phyloP scores from a whole-genome alignment of 345 rosid genomes.

The Eucalyptus tenuipes region DNA sequence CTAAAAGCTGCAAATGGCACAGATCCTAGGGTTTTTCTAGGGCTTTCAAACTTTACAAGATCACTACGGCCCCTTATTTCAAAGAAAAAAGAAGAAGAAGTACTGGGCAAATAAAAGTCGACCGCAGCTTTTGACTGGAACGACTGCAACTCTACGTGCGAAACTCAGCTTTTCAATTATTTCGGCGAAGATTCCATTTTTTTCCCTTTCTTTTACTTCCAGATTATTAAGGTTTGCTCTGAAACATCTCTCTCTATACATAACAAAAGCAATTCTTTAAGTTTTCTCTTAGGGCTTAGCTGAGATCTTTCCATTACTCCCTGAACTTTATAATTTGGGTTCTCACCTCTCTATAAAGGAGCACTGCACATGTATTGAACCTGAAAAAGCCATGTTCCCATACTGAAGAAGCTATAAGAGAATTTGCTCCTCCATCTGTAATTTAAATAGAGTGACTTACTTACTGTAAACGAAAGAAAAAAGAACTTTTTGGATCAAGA shows the following conservation, averaged over 20 bases:
- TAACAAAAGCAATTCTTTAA: not conserved
- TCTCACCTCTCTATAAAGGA: not conserved
- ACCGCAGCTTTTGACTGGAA: not conserved
- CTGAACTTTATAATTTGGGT: not conserved
- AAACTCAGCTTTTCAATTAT: not conserved
- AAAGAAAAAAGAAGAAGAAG: not conserved
- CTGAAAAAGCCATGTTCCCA: not conserved
- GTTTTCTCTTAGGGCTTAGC: not conserved
- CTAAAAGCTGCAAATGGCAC: not conserved
- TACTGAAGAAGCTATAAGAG: not conserved
- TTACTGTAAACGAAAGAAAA: not conserved
- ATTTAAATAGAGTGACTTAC: not conserved
- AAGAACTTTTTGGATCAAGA: not conserved
- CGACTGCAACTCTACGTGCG: not conserved
- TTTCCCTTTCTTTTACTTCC: not conserved
- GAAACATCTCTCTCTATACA: not conserved
- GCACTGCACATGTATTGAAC: not conserved
- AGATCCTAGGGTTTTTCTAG: not conserved
- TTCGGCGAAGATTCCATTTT: not conserved
- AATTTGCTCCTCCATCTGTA: not conserved
- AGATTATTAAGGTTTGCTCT: not conserved
- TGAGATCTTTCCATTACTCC: not conserved
- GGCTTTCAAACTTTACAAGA: not conserved
- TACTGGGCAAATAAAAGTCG: not conserved
- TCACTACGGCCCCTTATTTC: not conserved